phyloP scores from a whole-genome alignment of 1,284 basidiomycete genomes.

The Coriolopsis trogii region DNA sequence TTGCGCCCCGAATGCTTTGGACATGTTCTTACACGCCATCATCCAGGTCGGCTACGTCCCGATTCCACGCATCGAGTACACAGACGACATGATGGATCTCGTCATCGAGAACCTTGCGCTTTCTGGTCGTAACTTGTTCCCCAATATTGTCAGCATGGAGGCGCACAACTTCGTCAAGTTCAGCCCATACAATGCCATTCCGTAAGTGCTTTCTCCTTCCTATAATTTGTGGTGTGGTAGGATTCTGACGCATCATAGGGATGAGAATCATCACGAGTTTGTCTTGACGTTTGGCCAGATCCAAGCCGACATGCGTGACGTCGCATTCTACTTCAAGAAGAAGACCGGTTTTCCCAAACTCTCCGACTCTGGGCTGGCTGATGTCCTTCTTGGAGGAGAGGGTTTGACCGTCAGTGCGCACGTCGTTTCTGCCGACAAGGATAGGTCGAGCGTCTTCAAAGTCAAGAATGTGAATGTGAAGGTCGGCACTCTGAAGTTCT shows the following conservation, averaged over 20 bases:
- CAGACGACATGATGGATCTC: constrained; percentile 80
- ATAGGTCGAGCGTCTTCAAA: constrained; percentile 74
- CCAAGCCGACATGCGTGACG: constrained; percentile 93
- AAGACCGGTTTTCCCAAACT: constrained; percentile 82
- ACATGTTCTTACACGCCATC: background rate
- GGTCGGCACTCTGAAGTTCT: constrained; percentile 86
- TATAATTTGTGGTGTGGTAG: no score
- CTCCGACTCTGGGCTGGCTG: constrained; percentile 89
- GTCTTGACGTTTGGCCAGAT: constrained; percentile 80
- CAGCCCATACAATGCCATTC: constrained; percentile 65
- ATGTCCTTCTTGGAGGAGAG: constrained; percentile 84
- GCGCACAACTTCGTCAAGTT: constrained; percentile 87
- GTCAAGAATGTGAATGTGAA: constrained; percentile 82
- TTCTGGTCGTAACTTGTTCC: constrained; percentile 83
- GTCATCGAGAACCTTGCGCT: constrained; percentile 94
- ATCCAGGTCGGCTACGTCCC: constrained; percentile 86
- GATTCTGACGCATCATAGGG: constrained; percentile 40
- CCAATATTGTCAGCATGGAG: constrained; percentile 81
- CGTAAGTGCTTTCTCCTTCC: constrained; percentile 14
- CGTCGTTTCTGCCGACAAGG: constrained; percentile 67
- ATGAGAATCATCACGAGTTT: constrained; percentile 71
- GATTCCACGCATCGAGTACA: constrained; percentile 90
- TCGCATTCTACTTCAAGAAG: constrained; percentile 85
- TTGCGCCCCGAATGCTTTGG: constrained; percentile 34
- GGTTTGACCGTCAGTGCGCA: constrained; percentile 71